phyloP scores from a whole-genome alignment of 768 basidiomycete species.

The Coprinopsis sp. region DNA sequence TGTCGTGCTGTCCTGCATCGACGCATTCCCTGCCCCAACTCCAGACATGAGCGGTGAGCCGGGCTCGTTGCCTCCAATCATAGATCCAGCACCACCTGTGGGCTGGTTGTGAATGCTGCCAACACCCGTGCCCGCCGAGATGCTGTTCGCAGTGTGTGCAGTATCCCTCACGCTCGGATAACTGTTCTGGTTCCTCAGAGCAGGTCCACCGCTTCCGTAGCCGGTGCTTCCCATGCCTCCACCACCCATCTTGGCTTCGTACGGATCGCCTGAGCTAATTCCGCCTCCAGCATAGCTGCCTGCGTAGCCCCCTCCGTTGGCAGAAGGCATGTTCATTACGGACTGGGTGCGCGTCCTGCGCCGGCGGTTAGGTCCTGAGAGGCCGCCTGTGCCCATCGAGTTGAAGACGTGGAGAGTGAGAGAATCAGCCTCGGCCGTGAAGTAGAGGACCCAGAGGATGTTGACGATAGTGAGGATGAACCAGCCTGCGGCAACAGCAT shows the following conservation, averaged over 20 bases:
- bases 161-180: conserved; percentile 43
- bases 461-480: conserved; percentile 87
- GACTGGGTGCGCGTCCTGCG: conserved; percentile 64
- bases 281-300: conserved; percentile 64
- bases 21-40: conserved; percentile 52
- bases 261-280: conserved; percentile 64
- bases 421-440: conserved; percentile 95
- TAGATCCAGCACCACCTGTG: conserved; percentile 35
- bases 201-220: conserved; percentile 45
- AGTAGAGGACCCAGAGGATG: conserved; percentile 95
- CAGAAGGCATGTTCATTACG: conserved; percentile 54
- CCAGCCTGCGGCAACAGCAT: conserved; percentile 92
- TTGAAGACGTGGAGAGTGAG: conserved; percentile 82
- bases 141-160: conserved; percentile 33
- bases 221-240: too few species aligned
- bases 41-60: conserved; percentile 68
- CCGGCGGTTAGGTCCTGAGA: conserved; percentile 75
- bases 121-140: conserved; percentile 33
- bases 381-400: conserved; percentile 79
- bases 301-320: conserved; percentile 56
- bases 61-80: conserved; percentile 42
- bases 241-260: conserved; percentile 59
- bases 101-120: conserved; percentile 56
- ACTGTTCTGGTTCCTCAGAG: conserved; percentile 50
- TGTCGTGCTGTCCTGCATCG: conserved; percentile 16